These are phyloP conservation scores for Arthrinium puccinioides DNA, from an alignment of 2,329 filamentous ascomycete species.

Conservation along the genomic window DNA sequence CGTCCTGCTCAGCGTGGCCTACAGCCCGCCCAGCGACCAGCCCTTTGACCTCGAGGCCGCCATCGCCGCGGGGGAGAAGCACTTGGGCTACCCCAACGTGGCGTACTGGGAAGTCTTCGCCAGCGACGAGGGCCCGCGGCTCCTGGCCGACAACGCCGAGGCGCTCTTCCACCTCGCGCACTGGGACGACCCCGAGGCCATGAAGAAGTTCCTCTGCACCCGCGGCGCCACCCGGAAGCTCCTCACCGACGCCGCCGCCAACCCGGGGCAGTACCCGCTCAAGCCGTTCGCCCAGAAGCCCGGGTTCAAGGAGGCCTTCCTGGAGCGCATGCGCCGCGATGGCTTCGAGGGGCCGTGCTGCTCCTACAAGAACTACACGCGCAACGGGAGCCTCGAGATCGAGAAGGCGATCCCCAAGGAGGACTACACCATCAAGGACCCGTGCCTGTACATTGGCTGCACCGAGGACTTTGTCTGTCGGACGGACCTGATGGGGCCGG, in stretches of 20 bases:
- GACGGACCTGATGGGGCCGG: conserved; percentile 10
- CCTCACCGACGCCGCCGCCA: conserved; percentile 11
- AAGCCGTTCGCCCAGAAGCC: conserved; percentile 16
- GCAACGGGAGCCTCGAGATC: conserved; percentile 12
- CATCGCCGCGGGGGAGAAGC: conserved; percentile 22
- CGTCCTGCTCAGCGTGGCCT: conserved; percentile 33
- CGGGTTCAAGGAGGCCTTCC: conserved; percentile 16
- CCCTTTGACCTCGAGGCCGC: conserved; percentile 27
- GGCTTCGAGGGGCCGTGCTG: conserved; percentile 20
- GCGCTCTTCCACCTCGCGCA: conserved; percentile 27
- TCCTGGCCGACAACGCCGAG: conserved; percentile 31
- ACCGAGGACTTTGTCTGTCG: conserved; percentile 18
- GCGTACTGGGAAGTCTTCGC: conserved; percentile 40
- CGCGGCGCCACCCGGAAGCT: conserved; percentile 25
- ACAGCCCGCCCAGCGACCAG: conserved; percentile 23
- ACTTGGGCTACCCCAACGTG: conserved; percentile 27
- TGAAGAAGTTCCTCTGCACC: conserved; percentile 27
- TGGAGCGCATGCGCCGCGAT: conserved; percentile 15
- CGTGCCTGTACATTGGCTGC: conserved; percentile 18
- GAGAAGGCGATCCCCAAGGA: conserved; percentile 11
- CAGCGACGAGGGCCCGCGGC: conserved; percentile 25
- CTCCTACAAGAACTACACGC: conserved; percentile 18
- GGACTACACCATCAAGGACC: conserved; percentile 14
- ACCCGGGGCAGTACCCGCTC: conserved; percentile 12
- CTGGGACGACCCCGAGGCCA: conserved; percentile 19